Conservation (phyloP, 2,329 filamentous ascomycete species). For the Cladosporium phlei region DNA sequence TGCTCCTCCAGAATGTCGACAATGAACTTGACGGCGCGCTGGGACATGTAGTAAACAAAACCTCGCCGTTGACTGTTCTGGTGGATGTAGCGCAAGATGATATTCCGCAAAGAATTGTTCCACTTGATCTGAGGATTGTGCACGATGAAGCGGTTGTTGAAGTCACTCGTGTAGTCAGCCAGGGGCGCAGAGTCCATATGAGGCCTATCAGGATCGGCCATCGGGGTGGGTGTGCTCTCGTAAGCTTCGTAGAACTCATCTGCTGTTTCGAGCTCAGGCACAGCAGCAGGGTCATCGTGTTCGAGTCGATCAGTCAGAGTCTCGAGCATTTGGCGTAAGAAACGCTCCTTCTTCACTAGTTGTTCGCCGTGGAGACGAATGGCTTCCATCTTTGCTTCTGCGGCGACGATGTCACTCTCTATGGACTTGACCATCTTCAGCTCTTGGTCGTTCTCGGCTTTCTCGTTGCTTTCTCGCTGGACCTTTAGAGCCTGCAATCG, state of each 20-base stretch:
- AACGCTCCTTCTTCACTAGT: slow-evolving; percentile 54
- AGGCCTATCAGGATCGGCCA: slow-evolving; percentile 37
- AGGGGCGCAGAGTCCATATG: slow-evolving; percentile 63
- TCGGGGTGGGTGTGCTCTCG: slow-evolving; percentile 40
- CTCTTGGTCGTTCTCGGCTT: slow-evolving; percentile 70
- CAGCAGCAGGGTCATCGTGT: slow-evolving; percentile 52
- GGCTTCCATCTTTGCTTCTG: slow-evolving; percentile 50
- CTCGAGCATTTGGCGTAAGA: slow-evolving; percentile 55
- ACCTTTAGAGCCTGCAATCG: slow-evolving; percentile 72
- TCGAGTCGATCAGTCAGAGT: slow-evolving; percentile 52
- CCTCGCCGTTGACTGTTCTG: slow-evolving; percentile 93
- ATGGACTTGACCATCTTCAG: slow-evolving; percentile 54
- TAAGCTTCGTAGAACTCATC: slow-evolving; percentile 45
- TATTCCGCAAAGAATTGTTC: slow-evolving; percentile 94
- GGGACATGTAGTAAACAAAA: slow-evolving; percentile 96
- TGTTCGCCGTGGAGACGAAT: slow-evolving; percentile 54
- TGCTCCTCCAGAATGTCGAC: slow-evolving; percentile 96
- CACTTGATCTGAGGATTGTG: slow-evolving; percentile 98
- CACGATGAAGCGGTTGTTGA: slow-evolving; percentile 96
- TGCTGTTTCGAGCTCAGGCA: slow-evolving; percentile 39
- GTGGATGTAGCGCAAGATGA: slow-evolving; percentile 93
- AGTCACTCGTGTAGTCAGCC: slow-evolving; percentile 84
- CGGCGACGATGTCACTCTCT: slow-evolving; percentile 41
- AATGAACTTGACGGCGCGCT: slow-evolving; percentile 94
- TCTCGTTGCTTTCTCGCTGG: slow-evolving; percentile 71